These are phyloP conservation scores for Poa annua DNA, from an alignment of 176 grass and related monocot species.

Conservation along the genomic window DNA sequence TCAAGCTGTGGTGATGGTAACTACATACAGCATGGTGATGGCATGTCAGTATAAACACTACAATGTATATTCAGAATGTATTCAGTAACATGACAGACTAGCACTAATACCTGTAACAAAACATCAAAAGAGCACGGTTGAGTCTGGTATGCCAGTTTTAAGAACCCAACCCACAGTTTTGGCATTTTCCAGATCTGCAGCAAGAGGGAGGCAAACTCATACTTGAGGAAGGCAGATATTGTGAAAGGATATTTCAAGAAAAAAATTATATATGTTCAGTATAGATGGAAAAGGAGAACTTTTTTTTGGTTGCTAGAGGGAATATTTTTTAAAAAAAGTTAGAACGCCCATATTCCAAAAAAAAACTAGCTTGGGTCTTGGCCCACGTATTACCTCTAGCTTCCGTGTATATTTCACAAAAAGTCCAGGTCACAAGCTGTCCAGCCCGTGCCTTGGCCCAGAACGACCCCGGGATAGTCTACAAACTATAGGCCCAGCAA, in stretches of 20 bases:
- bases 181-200: slow-evolving; percentile 97
- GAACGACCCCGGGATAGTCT: no score
- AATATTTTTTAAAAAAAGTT: neutral
- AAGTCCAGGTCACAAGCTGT: no score
- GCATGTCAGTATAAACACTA: slow-evolving; percentile 44
- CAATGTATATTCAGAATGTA: slow-evolving; percentile 4
- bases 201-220: slow-evolving; percentile 25
- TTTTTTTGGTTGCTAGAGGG: neutral
- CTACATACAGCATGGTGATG: slow-evolving; percentile 55
- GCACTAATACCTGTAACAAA: slow-evolving; percentile 71
- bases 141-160: slow-evolving; percentile 89
- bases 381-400: no score
- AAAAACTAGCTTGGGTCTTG: neutral
- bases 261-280: neutral
- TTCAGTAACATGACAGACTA: slow-evolving; percentile 14
- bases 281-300: neutral
- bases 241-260: slow-evolving; percentile 5
- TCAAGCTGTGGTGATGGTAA: slow-evolving; percentile 81
- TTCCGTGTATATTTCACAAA: no score
- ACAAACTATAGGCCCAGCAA: no score
- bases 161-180: slow-evolving; percentile 93
- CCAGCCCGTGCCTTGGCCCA: no score
- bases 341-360: slow-evolving; percentile 14
- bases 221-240: slow-evolving; percentile 16
- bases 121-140: slow-evolving; percentile 91